Evolutionary conservation across 2,329 filamentous ascomycete genomes (phyloP).

Genomic region (Monosporascus sp.): DNA sequence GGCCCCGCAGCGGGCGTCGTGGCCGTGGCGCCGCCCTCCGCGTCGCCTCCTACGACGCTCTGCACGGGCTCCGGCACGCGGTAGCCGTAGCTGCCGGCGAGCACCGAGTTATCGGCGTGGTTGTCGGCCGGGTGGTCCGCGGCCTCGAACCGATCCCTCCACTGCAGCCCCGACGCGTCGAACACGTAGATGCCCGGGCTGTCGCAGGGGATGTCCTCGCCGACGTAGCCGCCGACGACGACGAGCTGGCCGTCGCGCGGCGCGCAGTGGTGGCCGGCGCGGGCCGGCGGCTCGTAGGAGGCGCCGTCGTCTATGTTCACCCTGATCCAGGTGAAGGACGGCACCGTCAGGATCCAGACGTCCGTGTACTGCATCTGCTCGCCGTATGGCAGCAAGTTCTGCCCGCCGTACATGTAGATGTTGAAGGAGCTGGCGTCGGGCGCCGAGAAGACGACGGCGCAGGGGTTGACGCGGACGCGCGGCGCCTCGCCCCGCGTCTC

Average conservation of each 20-base stretch:
- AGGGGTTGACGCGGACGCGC: conserved; percentile 64
- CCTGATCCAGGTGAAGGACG: conserved; percentile 68
- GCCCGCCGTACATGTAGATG: conserved; percentile 73
- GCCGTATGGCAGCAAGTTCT: conserved; percentile 61
- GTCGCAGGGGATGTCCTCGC: conserved; percentile 57
- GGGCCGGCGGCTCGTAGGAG: conserved; percentile 48
- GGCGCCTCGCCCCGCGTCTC: conserved; percentile 59
- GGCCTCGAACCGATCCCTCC: conserved; percentile 58
- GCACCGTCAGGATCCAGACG: conserved; percentile 70
- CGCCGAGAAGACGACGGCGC: conserved; percentile 62
- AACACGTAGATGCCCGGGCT: conserved; percentile 68
- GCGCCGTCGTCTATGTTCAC: conserved; percentile 41
- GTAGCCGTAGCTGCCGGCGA: conserved; percentile 59
- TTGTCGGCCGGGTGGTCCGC: conserved; percentile 43
- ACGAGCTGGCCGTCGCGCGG: conserved; percentile 68
- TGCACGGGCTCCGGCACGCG: conserved; percentile 59
- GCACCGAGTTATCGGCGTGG: conserved; percentile 44
- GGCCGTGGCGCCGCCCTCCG: conserved; percentile 58
- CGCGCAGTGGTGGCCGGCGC: conserved; percentile 65
- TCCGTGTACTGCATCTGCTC: conserved; percentile 59
- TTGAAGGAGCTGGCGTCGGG: conserved; percentile 71
- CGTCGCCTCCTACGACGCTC: conserved; percentile 55
- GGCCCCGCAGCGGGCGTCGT: conserved; percentile 57
- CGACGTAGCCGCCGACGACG: conserved; percentile 64
- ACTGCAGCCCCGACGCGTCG: conserved; percentile 60